Evolutionary conservation across 768 basidiomycete species (phyloP).

Genomic region (Kockovaella imperatae): DNA sequence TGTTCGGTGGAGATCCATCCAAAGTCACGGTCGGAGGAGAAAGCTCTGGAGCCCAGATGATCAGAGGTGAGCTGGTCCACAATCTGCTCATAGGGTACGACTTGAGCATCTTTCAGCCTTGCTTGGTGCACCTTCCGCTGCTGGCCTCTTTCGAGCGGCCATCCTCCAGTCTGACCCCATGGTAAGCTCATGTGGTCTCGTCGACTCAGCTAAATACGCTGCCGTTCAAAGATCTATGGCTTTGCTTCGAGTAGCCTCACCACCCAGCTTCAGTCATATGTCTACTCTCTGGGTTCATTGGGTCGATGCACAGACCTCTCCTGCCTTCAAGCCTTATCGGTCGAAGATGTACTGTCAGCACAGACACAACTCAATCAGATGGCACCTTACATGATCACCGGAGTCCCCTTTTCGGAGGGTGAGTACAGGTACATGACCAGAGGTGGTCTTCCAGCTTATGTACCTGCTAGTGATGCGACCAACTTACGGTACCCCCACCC

Average conservation of each 20-base stretch:
- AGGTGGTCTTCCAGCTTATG: no score
- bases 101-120: constrained; percentile 48
- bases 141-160: constrained; percentile 63
- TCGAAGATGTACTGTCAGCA: constrained; percentile 53
- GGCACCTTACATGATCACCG: constrained; percentile 10
- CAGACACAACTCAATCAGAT: constrained; percentile 39
- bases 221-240: constrained; percentile 56
- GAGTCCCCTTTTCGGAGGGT: constrained; percentile 28
- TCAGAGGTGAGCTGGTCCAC: constrained; percentile 49
- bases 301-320: constrained; percentile 47
- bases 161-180: constrained; percentile 84
- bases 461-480: constrained; percentile 48
- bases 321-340: constrained; percentile 53
- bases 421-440: not conserved
- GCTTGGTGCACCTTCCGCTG: constrained; percentile 63
- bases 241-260: constrained; percentile 57
- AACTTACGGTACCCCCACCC: constrained; percentile 51
- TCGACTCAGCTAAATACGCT: not conserved
- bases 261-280: constrained; percentile 49
- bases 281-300: constrained; percentile 17
- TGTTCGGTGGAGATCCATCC: constrained; percentile 60
- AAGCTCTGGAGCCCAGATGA: constrained; percentile 69
- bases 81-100: not conserved
- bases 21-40: constrained; percentile 68
- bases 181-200: constrained; percentile 47